Conservation (phyloP, 371 early-diverging fungal species). For the Dichotomocladium elegans region DNA sequence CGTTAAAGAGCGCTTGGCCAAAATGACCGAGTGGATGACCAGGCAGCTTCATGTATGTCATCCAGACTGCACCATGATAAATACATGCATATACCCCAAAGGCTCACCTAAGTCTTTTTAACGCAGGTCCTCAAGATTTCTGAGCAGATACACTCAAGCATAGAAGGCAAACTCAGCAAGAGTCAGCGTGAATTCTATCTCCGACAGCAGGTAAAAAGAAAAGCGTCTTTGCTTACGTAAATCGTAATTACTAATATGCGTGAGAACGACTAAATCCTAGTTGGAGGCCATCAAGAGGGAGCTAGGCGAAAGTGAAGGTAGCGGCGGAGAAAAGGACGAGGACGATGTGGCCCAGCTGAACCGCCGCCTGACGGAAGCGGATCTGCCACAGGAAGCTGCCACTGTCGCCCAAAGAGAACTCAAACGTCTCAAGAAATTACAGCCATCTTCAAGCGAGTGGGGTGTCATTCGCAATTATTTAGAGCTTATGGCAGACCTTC, state of each 20-base stretch:
- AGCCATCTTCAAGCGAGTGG: slow-evolving; percentile 76
- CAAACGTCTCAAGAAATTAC: slow-evolving; percentile 48
- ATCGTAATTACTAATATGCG: slow-evolving; percentile 3
- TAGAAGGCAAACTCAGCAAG: slow-evolving; percentile 73
- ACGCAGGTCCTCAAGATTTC: slow-evolving; percentile 69
- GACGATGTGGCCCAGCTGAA: slow-evolving; percentile 62
- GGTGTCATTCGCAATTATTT: slow-evolving; percentile 76
- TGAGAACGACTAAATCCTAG: slow-evolving; percentile 25
- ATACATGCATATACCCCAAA: not conserved
- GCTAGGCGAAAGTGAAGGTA: slow-evolving; percentile 51
- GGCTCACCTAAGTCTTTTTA: not conserved
- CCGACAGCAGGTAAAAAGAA: slow-evolving; percentile 65
- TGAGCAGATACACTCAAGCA: slow-evolving; percentile 75
- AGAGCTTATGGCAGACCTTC: slow-evolving; percentile 74
- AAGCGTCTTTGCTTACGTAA: not conserved
- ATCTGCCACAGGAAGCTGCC: slow-evolving; percentile 63
- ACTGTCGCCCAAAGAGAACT: slow-evolving; percentile 68
- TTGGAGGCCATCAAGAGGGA: slow-evolving; percentile 82
- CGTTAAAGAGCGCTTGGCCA: slow-evolving; percentile 55
- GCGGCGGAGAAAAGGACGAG: slow-evolving; percentile 27
- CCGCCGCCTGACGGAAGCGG: slow-evolving; percentile 50
- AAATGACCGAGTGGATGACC: slow-evolving; percentile 63
- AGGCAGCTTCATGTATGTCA: slow-evolving; percentile 69
- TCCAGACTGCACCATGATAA: not conserved
- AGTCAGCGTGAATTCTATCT: slow-evolving; percentile 82